These are phyloP conservation scores for Termitomyces sp. DNA, from an alignment of 768 basidiomycete genomes.

Conservation along the genomic window DNA sequence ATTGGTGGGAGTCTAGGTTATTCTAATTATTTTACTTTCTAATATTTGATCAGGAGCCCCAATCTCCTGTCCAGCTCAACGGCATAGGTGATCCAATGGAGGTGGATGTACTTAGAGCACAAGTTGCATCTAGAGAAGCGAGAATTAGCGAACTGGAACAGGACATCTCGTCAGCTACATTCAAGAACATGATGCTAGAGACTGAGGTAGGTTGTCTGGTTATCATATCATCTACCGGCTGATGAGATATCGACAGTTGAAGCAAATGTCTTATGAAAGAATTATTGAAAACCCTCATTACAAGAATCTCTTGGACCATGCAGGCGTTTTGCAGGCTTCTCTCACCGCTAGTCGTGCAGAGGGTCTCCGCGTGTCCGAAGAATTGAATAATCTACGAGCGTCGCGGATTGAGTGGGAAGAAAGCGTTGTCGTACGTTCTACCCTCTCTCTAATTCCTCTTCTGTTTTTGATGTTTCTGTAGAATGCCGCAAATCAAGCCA, in stretches of 20 bases:
- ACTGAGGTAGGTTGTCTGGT: conserved; percentile 32
- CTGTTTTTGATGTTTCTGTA: conserved; percentile 11
- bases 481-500: conserved; percentile 36
- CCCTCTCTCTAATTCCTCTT: conserved; percentile 7
- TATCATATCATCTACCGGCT: neutral
- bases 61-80: conserved; percentile 27
- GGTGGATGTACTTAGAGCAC: conserved; percentile 32
- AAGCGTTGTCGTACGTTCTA: conserved; percentile 31
- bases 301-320: conserved; percentile 49
- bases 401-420: conserved; percentile 45
- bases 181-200: conserved; percentile 38
- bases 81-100: conserved; percentile 31
- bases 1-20: conserved; percentile 58
- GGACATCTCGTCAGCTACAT: conserved; percentile 38
- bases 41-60: conserved; percentile 38
- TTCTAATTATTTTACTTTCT: conserved; percentile 36
- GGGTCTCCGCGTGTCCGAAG: conserved; percentile 34
- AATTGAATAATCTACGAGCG: conserved; percentile 31
- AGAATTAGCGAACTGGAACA: conserved; percentile 43
- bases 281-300: conserved; percentile 48
- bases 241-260: conserved; percentile 25
- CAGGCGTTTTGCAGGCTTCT: conserved; percentile 39
- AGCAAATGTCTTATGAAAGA: conserved; percentile 34
- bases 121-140: conserved; percentile 35
- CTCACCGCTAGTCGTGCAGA: conserved; percentile 33